Conservation (phyloP, 177 flowering plant genomes). For the Tripterygium wilfordii region DNA sequence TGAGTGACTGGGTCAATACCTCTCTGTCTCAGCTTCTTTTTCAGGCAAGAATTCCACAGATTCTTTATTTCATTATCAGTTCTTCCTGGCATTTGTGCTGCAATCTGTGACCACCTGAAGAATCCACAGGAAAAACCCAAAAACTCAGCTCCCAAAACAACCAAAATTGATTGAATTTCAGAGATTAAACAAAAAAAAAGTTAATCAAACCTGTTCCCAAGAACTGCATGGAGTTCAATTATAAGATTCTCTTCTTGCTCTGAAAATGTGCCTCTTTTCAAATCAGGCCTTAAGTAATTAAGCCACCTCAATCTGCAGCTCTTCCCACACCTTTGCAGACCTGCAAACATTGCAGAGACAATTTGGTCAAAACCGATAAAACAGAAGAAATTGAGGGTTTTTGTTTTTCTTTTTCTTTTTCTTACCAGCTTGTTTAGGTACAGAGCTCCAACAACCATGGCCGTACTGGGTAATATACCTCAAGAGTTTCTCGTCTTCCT, state of each 20-base stretch:
- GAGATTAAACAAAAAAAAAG: neutral
- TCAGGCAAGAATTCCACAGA: constrained; percentile 37
- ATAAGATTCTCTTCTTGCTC: constrained; percentile 29
- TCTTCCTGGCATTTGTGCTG: constrained; percentile 33
- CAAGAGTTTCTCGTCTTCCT: constrained; percentile 33
- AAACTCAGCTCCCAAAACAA: neutral
- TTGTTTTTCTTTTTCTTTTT: neutral
- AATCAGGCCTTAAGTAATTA: constrained; percentile 42
- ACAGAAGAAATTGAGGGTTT: neutral
- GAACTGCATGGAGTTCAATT: constrained; percentile 30
- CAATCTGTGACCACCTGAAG: constrained; percentile 38
- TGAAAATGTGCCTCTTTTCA: constrained; percentile 39
- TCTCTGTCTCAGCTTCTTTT: constrained; percentile 34
- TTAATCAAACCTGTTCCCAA: constrained; percentile 28
- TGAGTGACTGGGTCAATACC: constrained; percentile 39
- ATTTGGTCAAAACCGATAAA: neutral
- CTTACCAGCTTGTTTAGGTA: constrained; percentile 35
- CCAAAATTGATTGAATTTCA: neutral
- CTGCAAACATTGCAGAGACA: no score
- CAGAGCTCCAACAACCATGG: constrained; percentile 41
- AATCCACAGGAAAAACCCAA: neutral
- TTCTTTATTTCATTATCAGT: constrained; percentile 43
- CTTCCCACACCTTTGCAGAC: constrained; percentile 41
- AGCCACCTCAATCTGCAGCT: constrained; percentile 46
- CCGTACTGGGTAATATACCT: constrained; percentile 31